Base-by-base conservation (phyloP, 2,329 filamentous ascomycete species). In the Hortaea werneckii region DNA sequence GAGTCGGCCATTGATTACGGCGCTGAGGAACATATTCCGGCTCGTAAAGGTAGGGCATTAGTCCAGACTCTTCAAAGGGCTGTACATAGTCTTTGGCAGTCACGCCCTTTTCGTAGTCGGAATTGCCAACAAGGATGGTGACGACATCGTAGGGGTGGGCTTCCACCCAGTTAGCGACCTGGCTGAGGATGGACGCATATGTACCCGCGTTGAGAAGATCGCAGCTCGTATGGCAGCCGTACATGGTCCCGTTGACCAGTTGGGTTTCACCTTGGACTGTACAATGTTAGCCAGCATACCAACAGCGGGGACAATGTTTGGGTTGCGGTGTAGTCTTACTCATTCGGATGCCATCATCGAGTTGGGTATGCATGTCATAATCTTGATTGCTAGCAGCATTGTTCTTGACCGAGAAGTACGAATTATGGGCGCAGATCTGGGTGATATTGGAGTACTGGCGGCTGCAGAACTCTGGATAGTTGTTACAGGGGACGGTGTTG, bases 161-260 rank as follows among this genome's bases (percentile, higher is more conserved):
- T 5, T 76, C 73, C 2, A 95, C 79, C 89, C 89, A 95, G 39
- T 70, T 63, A 32, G 73, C 73, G 9, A 95, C 83, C 0, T 71
- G 73, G 5, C 70, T 70, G 32, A 95, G 78, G 69, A 87, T 92
- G 38, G 77, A 70, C 44, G 82, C 79, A 43, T 92, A 83, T 6
- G 85, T 81, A 0, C 90, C 89, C 1, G 78, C 85, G 55, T 95
- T 82, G 29, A 95, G 76, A 3, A 95, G 70, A 53, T 87, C 78
- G 66, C 89, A 95, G 40, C 77, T 81, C 1, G 85, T 86, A 64
- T 95, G 89, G 66, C 89, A 95, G 57, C 92, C 87, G 65, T 87
- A 84, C 40, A 84, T 64, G 0, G 75, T 77, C 20, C 66, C 67
- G 53, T 82, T 79, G 28, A 70, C 61, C 32, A 65, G 67, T 49